Base-by-base conservation (phyloP, 768 basidiomycete genomes). In the Boletus reticulatus region DNA sequence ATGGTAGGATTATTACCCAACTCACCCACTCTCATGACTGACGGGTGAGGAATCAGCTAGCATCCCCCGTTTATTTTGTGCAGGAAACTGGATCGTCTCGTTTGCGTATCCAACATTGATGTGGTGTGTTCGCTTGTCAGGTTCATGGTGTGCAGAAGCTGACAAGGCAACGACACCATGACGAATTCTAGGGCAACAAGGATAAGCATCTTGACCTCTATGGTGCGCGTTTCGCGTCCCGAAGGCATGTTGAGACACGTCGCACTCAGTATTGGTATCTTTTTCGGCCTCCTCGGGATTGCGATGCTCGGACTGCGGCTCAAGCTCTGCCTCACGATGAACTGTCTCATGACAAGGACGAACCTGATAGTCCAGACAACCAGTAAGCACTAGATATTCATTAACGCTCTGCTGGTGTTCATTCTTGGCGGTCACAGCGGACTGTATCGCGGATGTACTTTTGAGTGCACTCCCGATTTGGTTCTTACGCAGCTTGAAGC, bases 181-280 rank as follows among this genome's bases (percentile, higher is more conserved):
- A 34, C 14, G 38, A 17, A 44, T 12, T n/a, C 16, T 32, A 70
- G 70, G 70, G 27, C 62, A 2, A 44, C 56, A 4, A 63, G 70
- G 17, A 53, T 69, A 41, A 70, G 68, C 19, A 59, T 70, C 17
- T 48, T 71, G 39, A 27, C 48, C 4, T 63, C 63, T 9, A 60
- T 69, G 20, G 42, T 69, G 19, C 65, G 65, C 24, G 52, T 70
- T 3, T 58, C 53, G 20, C 53, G 46, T 24, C 69, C 67, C 1
- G 46, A 61, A 31, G 62, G 50, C 6, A 47, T 14, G 5, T 54
- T 38, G 19, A 62, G 41, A 53, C 22, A 13, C 12, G 13, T 60
- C 20, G 31, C 53, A 17, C 20, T 57, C 37, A 45, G 41, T 10
- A 41, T 57, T 37, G 67, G 63, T 17, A 5, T 20, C 14, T 43